phyloP scores from a whole-genome alignment of 257 asterid genomes.

The Scutellaria barbata region DNA sequence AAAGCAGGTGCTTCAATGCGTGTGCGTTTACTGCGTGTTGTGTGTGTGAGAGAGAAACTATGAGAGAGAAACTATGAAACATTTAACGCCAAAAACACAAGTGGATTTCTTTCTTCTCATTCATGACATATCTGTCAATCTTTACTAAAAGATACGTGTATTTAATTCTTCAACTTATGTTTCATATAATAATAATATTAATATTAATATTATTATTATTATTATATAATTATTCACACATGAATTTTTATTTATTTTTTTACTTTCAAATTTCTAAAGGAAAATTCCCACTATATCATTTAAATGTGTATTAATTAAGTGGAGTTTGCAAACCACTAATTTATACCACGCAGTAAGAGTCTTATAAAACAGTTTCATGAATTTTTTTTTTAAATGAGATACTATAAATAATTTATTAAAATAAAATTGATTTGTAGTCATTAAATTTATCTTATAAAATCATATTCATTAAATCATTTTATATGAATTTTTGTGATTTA shows the following conservation, averaged over 20 bases:
- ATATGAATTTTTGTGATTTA: too few species aligned
- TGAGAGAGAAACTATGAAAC: not conserved
- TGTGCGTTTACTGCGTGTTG: conserved; percentile 28
- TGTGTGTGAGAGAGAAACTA: conserved; percentile 26
- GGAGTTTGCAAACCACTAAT: not conserved
- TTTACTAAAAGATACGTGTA: conserved; percentile 37
- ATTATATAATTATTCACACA: not conserved
- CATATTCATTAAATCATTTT: too few species aligned
- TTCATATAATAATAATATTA: too few species aligned
- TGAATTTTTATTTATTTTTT: not conserved
- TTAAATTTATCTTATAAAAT: too few species aligned
- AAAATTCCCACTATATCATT: too few species aligned
- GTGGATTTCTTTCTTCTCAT: conserved; percentile 41
- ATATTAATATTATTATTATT: too few species aligned
- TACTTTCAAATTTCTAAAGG: not conserved
- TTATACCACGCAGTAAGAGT: not conserved
- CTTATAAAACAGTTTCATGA: too few species aligned
- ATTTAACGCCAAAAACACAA: conserved; percentile 31
- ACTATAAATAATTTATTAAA: too few species aligned
- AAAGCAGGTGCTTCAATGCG: conserved; percentile 35
- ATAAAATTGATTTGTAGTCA: too few species aligned
- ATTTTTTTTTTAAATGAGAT: too few species aligned
- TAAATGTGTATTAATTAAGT: conserved; percentile 13
- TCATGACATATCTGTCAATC: conserved; percentile 41
- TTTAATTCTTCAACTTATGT: conserved; percentile 39